Evolutionary conservation across 306 rosid species (phyloP).

Genomic region (Trifolium dubium): DNA sequence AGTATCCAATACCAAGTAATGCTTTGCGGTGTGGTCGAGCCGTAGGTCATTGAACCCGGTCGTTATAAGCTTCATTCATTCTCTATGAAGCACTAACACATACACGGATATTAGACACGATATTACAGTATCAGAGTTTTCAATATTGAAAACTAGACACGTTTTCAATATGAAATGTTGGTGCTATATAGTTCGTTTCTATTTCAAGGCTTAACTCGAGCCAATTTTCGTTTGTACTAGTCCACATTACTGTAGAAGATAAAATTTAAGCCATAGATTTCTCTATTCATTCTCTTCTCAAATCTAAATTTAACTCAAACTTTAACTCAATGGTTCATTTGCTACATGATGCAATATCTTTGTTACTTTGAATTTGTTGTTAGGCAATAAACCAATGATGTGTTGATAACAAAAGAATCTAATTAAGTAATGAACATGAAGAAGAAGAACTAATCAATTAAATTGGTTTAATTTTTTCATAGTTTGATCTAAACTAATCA

Average conservation of each 20-base stretch:
- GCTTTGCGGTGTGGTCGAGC: slow-evolving; percentile 74
- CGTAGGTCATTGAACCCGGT: slow-evolving; percentile 40
- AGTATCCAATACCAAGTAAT: slow-evolving; percentile 81
- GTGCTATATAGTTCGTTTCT: not conserved
- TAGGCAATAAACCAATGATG: not conserved
- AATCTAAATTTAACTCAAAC: not conserved
- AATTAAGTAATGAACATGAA: too few relatives aligned
- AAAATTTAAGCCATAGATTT: slow-evolving; percentile 2
- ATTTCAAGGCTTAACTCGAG: slow-evolving; percentile 45
- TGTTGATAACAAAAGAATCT: too few relatives aligned
- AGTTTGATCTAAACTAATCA: too few relatives aligned
- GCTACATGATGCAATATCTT: not conserved
- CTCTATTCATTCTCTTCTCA: slow-evolving; percentile 14
- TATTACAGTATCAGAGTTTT: not conserved
- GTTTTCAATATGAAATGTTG: not conserved
- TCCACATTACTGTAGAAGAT: not conserved
- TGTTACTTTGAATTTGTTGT: not conserved
- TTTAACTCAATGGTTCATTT: slow-evolving; percentile 3
- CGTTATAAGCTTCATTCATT: not conserved
- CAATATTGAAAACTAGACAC: not conserved
- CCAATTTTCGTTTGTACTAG: slow-evolving; percentile 31
- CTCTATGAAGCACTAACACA: not conserved
- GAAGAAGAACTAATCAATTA: too few relatives aligned
- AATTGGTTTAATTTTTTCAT: too few relatives aligned
- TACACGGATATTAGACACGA: not conserved